Conservation (phyloP, 768 basidiomycete genomes). For the Tulasnella sp. region DNA sequence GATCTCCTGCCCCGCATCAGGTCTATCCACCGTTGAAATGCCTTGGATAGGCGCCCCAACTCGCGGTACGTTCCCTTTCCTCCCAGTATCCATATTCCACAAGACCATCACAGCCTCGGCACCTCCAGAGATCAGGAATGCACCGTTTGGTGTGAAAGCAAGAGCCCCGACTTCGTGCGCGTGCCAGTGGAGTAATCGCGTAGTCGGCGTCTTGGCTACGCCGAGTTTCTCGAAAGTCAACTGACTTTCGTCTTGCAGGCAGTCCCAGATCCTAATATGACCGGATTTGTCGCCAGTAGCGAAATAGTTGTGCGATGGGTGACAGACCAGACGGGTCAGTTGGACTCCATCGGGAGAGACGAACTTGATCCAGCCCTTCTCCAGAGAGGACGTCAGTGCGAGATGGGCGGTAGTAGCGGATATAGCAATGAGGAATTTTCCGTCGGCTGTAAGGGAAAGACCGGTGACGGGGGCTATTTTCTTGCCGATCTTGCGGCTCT, state of each 20-base stretch:
- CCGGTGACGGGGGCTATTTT: not conserved
- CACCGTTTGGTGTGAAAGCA: constrained; percentile 81
- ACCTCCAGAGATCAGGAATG: constrained; percentile 87
- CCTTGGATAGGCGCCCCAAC: constrained; percentile 79
- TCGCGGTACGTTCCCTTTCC: constrained; percentile 86
- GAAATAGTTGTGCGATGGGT: constrained; percentile 87
- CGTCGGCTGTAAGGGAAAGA: constrained; percentile 45
- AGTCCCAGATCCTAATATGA: constrained; percentile 86
- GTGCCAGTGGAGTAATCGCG: constrained; percentile 90
- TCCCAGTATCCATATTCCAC: constrained; percentile 87
- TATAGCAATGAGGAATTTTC: constrained; percentile 66
- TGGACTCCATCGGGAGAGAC: constrained; percentile 55
- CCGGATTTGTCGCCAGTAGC: constrained; percentile 89
- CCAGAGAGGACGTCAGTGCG: constrained; percentile 47
- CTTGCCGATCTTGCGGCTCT: constrained; percentile 8
- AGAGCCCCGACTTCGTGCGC: constrained; percentile 86
- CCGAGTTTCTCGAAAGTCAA: constrained; percentile 37
- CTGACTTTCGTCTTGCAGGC: constrained; percentile 49
- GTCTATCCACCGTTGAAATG: constrained; percentile 47
- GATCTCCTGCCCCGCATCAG: constrained; percentile 68
- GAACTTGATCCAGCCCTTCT: constrained; percentile 71
- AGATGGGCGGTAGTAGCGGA: constrained; percentile 75
- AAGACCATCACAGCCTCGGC: constrained; percentile 95
- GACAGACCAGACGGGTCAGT: constrained; percentile 78
- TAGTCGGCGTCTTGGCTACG: constrained; percentile 73